Evolutionary conservation across 176 grass and related monocot species (phyloP), one percentile per base, ranked within the genome.

Genomic region (Cocos nucifera): DNA sequence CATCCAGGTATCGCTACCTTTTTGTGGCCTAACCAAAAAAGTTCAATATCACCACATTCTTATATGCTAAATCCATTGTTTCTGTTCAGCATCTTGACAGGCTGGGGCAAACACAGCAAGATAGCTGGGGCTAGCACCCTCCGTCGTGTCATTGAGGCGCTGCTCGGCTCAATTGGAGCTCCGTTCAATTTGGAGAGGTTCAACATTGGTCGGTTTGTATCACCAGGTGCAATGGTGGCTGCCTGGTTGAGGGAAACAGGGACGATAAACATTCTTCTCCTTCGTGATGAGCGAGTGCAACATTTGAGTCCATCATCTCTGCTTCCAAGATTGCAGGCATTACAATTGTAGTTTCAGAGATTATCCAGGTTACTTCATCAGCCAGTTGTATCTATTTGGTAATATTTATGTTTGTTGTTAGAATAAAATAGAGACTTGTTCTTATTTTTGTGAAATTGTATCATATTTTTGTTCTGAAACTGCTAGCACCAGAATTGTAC

Each of bases 51-150:
- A 44, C 9, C 35, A 44, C 2, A 44, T 14, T 44, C 30, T 56
- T 39, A 24, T 27, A 30, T 57, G 20, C 21, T 17, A 5, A 21
- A 27, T 24, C 2, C 21, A 26, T 4, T 70, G 49, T 66, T 22
- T 79, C 22, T 71, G 49, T 78, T 21, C 75, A 89, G 93, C 76
- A 92, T 98, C 60, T 79, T 98, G 70, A 98, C 93, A 30, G 93
- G 93, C 52, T 98, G 93, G 93, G 93, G 93, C 56, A 98, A 83
- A 64, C 93, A 98, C 62, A 98, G 93, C 81, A 98, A 92, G 76
- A 70, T 89, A 49, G 72, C 88, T 4, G 87, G 93, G 17, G 71
- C 87, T 12, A 92, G 93, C 73, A 89, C 93, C 59, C 84, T 98
- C 9, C 76, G 88, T 1, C 57, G 21, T 20, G 93, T 82, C 51